Evolutionary conservation across 495 filamentous ascomycete genomes (phyloP), one percentile per base, ranked within the genome.

Genomic region (Neurospora africana): DNA sequence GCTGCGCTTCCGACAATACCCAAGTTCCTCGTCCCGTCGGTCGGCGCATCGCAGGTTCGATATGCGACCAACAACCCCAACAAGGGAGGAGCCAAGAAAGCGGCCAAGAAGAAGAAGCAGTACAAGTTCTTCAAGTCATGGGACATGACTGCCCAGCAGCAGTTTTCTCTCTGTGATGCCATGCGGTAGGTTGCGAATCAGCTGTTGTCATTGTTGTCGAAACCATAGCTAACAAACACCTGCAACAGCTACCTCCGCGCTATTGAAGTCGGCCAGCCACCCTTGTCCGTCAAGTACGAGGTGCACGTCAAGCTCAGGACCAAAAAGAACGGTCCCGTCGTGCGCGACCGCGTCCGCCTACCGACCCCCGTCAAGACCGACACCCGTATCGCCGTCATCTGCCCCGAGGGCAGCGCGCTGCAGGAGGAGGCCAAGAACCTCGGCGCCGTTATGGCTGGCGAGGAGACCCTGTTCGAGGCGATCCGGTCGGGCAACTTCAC

Each of bases 361-460:
- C 95, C 95, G 2, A 93, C 95, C 79, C 90, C 93, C 19, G 91
- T 98, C 72, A 90, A 93, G 77, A 94, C 91, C 70, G 91, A 94
- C 78, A 85, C 93, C 36, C 88, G 91, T 47, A 93, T 97, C 76
- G 93, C 88, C 80, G 94, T 97, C 72, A 92, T 97, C 74, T 94
- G 92, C 80, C 91, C 93, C 21, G 89, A 94, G 39, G 90, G 89
- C 75, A 91, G 90, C 71, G 86, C 87, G 72, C 79, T 86, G 69
- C 90, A 89, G 70, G 84, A 85, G 72, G 90, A 92, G 58, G 95
- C 95, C 4, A 83, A 84, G 61, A 84, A 85, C 35, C 89, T 91
- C 1, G 95, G 95, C 36, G 95, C 95, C 19, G 84, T 88, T 3
- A 82, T 95, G 4, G 93, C 93, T 4, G 95, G 95, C 72, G 92